Conservation (phyloP, 495 filamentous ascomycete species). For the Oidiodendron maius region DNA sequence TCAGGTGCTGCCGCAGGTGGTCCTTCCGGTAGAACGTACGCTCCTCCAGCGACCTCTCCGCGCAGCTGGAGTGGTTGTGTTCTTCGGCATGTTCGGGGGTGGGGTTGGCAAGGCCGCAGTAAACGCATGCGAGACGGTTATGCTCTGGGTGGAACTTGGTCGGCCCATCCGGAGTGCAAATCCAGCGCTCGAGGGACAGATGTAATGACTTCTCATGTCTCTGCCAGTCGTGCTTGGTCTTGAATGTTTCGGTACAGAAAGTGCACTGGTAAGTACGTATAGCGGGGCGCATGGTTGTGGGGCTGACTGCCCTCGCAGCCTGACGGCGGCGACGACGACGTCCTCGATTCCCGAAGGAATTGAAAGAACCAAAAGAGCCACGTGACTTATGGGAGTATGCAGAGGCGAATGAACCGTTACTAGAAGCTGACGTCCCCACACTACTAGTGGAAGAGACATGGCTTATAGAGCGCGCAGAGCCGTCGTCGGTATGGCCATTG, state of each 20-base stretch:
- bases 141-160: conserved; percentile 15
- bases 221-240: conserved; percentile 80
- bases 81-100: conserved; percentile 55
- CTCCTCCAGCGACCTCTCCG: conserved; percentile 54
- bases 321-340: conserved; percentile 62
- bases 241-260: conserved; percentile 76
- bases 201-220: conserved; percentile 80
- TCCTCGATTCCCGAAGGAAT: conserved; percentile 64
- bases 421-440: conserved; percentile 57
- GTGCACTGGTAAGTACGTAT: conserved; percentile 62
- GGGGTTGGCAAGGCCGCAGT: conserved; percentile 57
- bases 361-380: conserved; percentile 62
- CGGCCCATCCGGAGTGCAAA: conserved; percentile 65
- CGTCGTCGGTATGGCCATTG: conserved; percentile 53
- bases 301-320: conserved; percentile 38
- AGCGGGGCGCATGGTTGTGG: conserved; percentile 23
- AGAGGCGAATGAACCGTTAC: conserved; percentile 64
- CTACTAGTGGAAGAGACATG: conserved; percentile 67
- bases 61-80: conserved; percentile 68
- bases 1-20: conserved; percentile 74
- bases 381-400: conserved; percentile 64
- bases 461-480: conserved; percentile 63
- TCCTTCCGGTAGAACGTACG: conserved; percentile 82
- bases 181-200: conserved; percentile 71
- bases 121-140: conserved; percentile 53